Base-by-base conservation (phyloP, 179 eudicot genomes). In the Beta macrorhiza region DNA sequence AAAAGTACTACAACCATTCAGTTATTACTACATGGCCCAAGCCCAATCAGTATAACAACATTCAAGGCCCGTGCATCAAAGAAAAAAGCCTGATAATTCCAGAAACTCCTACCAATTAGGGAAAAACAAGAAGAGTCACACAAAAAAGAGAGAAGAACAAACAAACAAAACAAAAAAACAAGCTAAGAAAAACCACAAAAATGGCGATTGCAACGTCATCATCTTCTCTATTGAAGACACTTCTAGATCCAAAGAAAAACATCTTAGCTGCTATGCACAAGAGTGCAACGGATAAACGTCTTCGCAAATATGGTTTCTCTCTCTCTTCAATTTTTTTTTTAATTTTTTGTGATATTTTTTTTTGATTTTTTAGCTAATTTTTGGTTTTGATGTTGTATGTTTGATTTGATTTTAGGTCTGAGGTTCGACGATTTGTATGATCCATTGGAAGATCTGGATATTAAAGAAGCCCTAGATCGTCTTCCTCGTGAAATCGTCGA, bases 401-500 rank as follows among this genome's bases (percentile, higher is more conserved):
- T 47, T 19, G 68, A 45, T 88, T 85, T 69, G 98, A 92, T 86
- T 93, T 10, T 72, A 83, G 87, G 88, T 29, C 32, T 29, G 32
- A 29, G 32, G 32, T 29, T 29, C 32, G 32, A 29, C 32, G 32
- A 29, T 29, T 29, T 29, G 32, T 29, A 29, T 29, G 32, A 29
- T 29, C 32, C 32, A 29, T 29, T 29, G 32, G 32, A 85, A 61
- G 92, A 89, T 87, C 78, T 93, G 84, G 99, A 95, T 80, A 85
- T 95, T 45, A 89, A 92, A 87, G 99, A 93, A 67, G 98, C 98
- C 1, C 62, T 95, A 73, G 82, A 90, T 81, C 89, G 99, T 22
- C 91, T 95, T 12, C 99, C 99, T 7, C 84, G 91, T 17, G 99
- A 95, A 87, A 79, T 95, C 22, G 93, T 95, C 20, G 94, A 93